A percentile compares a stretch with the other conserved stretches of the same genome.
Conservation (phyloP, 768 basidiomycete species). For the Saitozyma podzolica region DNA sequence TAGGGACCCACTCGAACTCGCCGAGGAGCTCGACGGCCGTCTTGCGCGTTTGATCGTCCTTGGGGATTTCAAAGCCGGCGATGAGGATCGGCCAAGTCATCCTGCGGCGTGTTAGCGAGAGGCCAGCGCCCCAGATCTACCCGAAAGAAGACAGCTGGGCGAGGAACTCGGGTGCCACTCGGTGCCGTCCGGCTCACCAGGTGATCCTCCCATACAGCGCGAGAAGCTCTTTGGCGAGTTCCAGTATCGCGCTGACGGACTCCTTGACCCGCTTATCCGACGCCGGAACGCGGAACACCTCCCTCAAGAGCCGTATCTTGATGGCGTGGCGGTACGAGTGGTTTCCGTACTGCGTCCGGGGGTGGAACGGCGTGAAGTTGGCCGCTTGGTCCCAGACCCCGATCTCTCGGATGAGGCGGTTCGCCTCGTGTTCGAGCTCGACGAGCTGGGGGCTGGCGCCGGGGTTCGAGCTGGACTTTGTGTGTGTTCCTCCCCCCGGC, state of each 20-base stretch:
- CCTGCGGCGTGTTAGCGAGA: slow-evolving; percentile 14
- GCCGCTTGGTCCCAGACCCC: slow-evolving; percentile 35
- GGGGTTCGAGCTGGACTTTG: no score
- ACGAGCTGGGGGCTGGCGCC: no score
- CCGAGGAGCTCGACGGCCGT: slow-evolving; percentile 28
- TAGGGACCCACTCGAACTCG: slow-evolving; percentile 38
- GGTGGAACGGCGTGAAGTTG: slow-evolving; percentile 33
- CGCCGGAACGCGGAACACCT: slow-evolving; percentile 28
- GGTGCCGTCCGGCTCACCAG: slow-evolving; percentile 20
- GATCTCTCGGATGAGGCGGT: slow-evolving; percentile 27
- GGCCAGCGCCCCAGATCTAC: neutral
- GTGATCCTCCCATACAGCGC: slow-evolving; percentile 30
- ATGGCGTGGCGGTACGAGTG: slow-evolving; percentile 40
- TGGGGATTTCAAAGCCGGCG: slow-evolving; percentile 34
- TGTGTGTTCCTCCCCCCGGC: no score
- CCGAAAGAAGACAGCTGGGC: neutral
- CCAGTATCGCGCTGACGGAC: slow-evolving; percentile 29
- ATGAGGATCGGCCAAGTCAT: slow-evolving; percentile 45
- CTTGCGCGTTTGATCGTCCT: slow-evolving; percentile 21
- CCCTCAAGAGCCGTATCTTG: slow-evolving; percentile 26
- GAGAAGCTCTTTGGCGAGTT: slow-evolving; percentile 33
- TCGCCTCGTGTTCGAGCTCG: slow-evolving; percentile 17
- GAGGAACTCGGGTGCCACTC: no score
- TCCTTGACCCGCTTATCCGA: slow-evolving; percentile 28
- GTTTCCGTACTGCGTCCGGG: slow-evolving; percentile 40